Base-by-base conservation (phyloP, 495 filamentous ascomycete species). In the Delitschia confertaspora region DNA sequence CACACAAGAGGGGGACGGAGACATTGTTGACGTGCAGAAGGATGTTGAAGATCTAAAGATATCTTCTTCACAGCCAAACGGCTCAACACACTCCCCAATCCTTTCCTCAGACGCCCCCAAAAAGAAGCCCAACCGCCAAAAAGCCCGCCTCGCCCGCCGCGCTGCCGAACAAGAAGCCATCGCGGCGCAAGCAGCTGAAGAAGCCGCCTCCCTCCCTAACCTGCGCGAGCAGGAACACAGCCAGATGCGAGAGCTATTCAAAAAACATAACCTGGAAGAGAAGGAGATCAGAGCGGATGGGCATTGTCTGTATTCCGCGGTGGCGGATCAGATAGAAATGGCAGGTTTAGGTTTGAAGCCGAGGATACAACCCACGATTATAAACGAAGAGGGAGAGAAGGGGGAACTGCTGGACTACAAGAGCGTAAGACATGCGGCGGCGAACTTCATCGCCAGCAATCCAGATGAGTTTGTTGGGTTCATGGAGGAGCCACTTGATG, bases 241-340 rank as follows among this genome's bases (percentile, higher is more conserved):
- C 27, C 65, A 72, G 9, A 91, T 98, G 77, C 67, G 71, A 11
- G 65, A 63, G 2, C 72, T 69, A 5, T 83, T 93, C 54, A 62
- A 69, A 32, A 67, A 69, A 7, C 62, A 79, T 36, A 66, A 67
- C 3, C 67, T 96, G 23, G 71, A 65, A 16, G 88, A 96, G 67
- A 71, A 83, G 39, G 76, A 83, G 42, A 86, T 96, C 20, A 75
- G 71, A 13, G 87, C 91, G 0, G 89, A 98, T 57, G 91, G 91
- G 0, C 91, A 98, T 58, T 98, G 91, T 61, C 69, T 98, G n/a
- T 98, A 94, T 65, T 80, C 85, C 5, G 88, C 93, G 1, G 70
- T 98, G 31, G 88, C 89, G 29, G 84, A 88, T 58, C 88, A 94
- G 64, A 66, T 95, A 29, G 60, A 58, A 21, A 60, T 63, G 19